Conservation (phyloP, 139 green algal species). For the Coelastrella sp. region DNA sequence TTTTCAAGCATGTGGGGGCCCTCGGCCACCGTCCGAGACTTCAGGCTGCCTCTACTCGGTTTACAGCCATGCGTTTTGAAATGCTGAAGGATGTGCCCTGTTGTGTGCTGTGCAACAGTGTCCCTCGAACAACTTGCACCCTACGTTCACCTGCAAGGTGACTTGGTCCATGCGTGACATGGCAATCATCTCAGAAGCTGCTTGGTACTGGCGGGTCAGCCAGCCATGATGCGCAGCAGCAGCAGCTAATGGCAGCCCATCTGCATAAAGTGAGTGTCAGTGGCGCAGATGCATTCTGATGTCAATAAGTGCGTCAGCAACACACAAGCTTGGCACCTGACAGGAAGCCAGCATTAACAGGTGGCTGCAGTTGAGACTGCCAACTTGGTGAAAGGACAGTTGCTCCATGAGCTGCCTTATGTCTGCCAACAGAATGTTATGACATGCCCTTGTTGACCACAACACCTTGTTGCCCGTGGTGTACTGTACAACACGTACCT, state of each 20-base stretch:
- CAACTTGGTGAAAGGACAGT: too few species aligned
- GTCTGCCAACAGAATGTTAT: background rate
- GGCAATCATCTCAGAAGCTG: conserved; percentile 57
- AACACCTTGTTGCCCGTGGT: background rate
- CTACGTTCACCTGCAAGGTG: conserved; percentile 12
- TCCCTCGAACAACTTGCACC: background rate
- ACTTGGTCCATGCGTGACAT: conserved; percentile 27
- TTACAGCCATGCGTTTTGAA: background rate
- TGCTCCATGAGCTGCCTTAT: background rate
- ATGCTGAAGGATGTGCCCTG: background rate
- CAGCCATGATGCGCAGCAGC: conserved; percentile 56
- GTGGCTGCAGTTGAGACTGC: too few species aligned
- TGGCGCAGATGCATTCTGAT: too few species aligned
- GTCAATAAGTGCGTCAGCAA: background rate
- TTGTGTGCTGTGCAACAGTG: too few species aligned
- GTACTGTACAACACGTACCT: conserved; percentile 23
- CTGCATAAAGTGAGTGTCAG: conserved; percentile 16
- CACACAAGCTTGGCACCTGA: background rate
- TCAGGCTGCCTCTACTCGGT: too few species aligned
- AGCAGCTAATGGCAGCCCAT: conserved; percentile 40
- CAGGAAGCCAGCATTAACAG: too few species aligned
- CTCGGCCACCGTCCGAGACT: too few species aligned
- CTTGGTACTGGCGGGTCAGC: conserved; percentile 61
- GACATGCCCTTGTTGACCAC: background rate
- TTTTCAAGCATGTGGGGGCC: background rate